These are phyloP conservation scores for Fraxinus excelsior DNA, from an alignment of 257 asterid genomes.

Conservation along the genomic window DNA sequence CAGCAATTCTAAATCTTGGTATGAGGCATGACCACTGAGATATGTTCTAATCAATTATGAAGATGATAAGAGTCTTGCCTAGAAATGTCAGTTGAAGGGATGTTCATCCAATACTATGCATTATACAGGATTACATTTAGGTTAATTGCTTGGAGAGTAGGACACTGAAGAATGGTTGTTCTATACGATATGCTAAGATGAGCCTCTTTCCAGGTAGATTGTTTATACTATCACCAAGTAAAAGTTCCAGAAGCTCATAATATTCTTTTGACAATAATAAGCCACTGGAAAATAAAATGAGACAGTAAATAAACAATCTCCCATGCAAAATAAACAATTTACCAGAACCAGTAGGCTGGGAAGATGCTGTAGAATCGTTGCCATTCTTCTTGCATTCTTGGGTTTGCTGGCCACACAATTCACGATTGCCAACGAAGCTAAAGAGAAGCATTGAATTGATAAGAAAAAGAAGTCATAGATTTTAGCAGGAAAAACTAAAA, in stretches of 20 bases:
- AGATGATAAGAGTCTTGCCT: not conserved
- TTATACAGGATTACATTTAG: not conserved
- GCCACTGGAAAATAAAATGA: constrained; percentile 6
- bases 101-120: not conserved
- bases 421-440: constrained; percentile 91
- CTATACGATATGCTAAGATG: not conserved
- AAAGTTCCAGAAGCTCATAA: constrained; percentile 1
- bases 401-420: constrained; percentile 82
- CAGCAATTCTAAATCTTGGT: not conserved
- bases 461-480: not conserved
- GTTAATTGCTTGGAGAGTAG: not conserved
- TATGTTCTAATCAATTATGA: not conserved
- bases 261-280: not conserved
- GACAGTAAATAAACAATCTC: constrained; percentile 10
- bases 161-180: not conserved
- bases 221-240: not conserved
- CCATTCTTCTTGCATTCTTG: constrained; percentile 52
- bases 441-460: constrained; percentile 29
- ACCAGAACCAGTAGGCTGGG: constrained; percentile 60
- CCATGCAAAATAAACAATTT: constrained; percentile 9
- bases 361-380: constrained; percentile 44
- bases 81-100: not conserved
- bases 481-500: not conserved
- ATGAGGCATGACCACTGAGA: not conserved
- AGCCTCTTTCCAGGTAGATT: constrained; percentile 5